Base-by-base conservation (phyloP, 1,139 yeast species). In the Tardiomyces depauwii region DNA sequence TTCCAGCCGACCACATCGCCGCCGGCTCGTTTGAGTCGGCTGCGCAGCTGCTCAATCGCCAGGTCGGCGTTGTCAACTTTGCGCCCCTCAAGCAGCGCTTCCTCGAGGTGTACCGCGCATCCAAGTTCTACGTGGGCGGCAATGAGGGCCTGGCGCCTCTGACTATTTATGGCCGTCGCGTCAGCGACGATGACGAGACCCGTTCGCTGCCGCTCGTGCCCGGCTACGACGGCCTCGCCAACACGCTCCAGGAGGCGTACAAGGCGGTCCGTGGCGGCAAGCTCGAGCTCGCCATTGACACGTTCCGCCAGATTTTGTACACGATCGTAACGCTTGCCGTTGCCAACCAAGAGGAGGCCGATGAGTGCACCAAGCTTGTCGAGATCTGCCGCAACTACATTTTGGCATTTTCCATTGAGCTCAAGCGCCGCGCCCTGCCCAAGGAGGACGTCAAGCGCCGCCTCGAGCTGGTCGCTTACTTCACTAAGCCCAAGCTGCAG, bases 21-120 rank as follows among this genome's bases (percentile, higher is more conserved):
- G 89, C 96, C 1, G 99, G 99, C 55, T 86, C 94, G 5, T 88
- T 89, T 63, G 97, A 89, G 53, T 86, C 91, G 51, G 98, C 98
- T 42, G 93, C 96, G 38, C 91, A 87, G 56, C 76, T 93, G 60
- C 75, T 93, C 59, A 78, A 83, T 67, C 83, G 93, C 59, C 98
- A 93, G 66, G 73, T 83, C 45, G 98, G 97, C 55, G 77, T 86
- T 45, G 80, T 77, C 39, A 74, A 85, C 56, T 89, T 93, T 63
- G 95, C 80, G 58, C 98, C 98, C 19, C 74, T 93, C 55, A 80
- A 91, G 66, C 61, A 72, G 39, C 75, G 96, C 51, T 93, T 91
- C 70, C 57, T 84, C 62, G 91, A 87, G 57, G 83, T 88, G 25
- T 91, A 84, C 65, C 81, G 80, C 55, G 75, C 94, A 23, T 79